phyloP scores from a whole-genome alignment of 495 filamentous ascomycete species.

The Penicillium fimorum region DNA sequence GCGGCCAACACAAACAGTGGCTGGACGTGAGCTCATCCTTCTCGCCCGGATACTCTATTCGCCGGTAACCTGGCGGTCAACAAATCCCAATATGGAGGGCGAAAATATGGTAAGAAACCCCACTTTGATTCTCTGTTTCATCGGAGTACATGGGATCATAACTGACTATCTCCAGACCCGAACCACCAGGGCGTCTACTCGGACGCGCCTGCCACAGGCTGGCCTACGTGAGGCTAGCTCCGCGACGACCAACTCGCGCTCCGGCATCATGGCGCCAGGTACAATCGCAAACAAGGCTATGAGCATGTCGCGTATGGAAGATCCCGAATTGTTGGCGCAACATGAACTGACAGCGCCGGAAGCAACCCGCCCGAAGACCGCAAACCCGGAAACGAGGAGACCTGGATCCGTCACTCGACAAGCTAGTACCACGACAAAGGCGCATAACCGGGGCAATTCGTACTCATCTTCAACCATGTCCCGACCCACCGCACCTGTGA shows the following conservation, averaged over 20 bases:
- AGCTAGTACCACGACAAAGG: constrained; percentile 38
- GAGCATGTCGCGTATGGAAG: constrained; percentile 34
- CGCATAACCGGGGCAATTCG: constrained; percentile 42
- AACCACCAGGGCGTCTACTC: constrained; percentile 25
- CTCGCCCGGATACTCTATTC: constrained; percentile 29
- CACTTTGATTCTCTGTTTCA: constrained; percentile 4
- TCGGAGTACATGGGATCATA: neutral
- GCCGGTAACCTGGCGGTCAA: constrained; percentile 29
- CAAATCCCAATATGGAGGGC: constrained; percentile 35
- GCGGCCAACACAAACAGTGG: constrained; percentile 20
- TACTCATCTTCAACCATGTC: constrained; percentile 45
- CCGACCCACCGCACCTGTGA: constrained; percentile 43
- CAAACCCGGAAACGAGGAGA: constrained; percentile 43
- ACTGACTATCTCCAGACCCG: constrained; percentile 12
- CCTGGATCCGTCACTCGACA: constrained; percentile 32
- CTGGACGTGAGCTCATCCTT: constrained; percentile 27
- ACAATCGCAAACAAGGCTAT: constrained; percentile 38
- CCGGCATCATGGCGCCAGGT: constrained; percentile 50
- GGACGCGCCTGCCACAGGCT: constrained; percentile 37
- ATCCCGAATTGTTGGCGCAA: neutral
- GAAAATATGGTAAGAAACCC: constrained; percentile 35
- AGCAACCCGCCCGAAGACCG: constrained; percentile 56
- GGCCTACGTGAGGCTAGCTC: constrained; percentile 58
- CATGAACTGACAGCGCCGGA: constrained; percentile 47
- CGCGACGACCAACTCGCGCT: constrained; percentile 68